A percentile compares a stretch with the other conserved stretches of the same genome.
Evolutionary conservation across 306 rosid genomes (phyloP).

Genomic region (Acacia acuminata): DNA sequence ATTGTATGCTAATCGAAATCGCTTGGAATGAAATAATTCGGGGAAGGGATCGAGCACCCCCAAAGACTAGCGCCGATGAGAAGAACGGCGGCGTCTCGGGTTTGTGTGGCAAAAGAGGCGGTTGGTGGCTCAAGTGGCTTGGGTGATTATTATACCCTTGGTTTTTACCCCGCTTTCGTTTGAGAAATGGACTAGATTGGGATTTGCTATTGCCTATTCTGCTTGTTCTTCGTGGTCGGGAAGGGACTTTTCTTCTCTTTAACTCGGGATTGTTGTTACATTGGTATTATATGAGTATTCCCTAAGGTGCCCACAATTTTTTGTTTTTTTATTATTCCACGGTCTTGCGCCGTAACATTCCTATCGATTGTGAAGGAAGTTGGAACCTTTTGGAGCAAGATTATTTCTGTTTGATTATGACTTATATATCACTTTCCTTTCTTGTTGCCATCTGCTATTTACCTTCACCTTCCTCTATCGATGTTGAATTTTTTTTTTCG

Average conservation of each 20-base stretch:
- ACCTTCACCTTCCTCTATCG: not conserved
- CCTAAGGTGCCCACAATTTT: too few species aligned
- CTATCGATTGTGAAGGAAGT: too few species aligned
- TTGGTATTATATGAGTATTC: too few species aligned
- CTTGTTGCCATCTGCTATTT: not conserved
- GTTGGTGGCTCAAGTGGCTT: constrained; percentile 37
- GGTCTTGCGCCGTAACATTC: too few species aligned
- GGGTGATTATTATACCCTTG: constrained; percentile 33
- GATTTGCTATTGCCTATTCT: not conserved
- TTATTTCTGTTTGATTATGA: too few species aligned
- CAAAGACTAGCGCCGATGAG: constrained; percentile 28
- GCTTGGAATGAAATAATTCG: not conserved
- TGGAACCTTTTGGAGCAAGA: too few species aligned
- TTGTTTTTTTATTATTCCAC: too few species aligned
- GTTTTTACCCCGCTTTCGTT: constrained; percentile 40
- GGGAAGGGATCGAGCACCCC: constrained; percentile 41
- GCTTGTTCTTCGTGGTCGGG: too few species aligned
- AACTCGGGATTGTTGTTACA: too few species aligned
- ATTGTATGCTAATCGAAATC: not conserved
- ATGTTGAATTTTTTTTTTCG: not conserved
- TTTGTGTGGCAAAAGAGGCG: constrained; percentile 37
- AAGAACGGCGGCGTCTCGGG: constrained; percentile 45
- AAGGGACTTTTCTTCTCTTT: too few species aligned
- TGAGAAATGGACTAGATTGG: not conserved
- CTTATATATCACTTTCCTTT: not conserved